Evolutionary conservation across 164 flowering plant genomes (phyloP).

Genomic region (Sedum album): DNA sequence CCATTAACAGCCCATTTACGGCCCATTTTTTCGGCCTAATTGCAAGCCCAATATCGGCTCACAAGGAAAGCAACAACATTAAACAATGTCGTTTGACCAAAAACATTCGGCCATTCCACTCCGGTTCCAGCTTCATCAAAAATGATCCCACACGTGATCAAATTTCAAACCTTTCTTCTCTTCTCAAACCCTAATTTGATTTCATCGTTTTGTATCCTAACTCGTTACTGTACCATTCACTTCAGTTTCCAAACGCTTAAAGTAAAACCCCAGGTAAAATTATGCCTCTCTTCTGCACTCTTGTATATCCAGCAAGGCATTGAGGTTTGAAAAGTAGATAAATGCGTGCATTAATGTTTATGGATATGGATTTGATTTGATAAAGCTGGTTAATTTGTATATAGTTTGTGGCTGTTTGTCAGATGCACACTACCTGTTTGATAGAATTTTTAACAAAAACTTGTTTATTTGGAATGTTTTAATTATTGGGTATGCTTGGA

Average conservation of each 20-base stretch:
- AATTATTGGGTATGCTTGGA: constrained; percentile 46
- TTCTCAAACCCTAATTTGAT: not conserved
- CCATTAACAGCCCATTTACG: too few species aligned
- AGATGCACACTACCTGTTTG: constrained; percentile 37
- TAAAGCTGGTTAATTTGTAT: constrained; percentile 35
- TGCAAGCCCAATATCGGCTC: too few species aligned
- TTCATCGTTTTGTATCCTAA: not conserved
- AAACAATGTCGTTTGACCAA: too few species aligned
- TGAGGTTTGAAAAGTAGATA: constrained; percentile 38
- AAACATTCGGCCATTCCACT: too few species aligned
- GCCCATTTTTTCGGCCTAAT: too few species aligned
- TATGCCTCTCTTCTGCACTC: constrained; percentile 30
- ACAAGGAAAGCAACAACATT: too few species aligned
- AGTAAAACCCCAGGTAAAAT: not conserved
- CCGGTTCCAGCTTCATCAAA: not conserved
- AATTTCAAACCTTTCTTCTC: too few species aligned
- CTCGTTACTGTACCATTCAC: constrained; percentile 12
- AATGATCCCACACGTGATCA: not conserved
- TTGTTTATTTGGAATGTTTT: constrained; percentile 45
- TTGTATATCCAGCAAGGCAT: constrained; percentile 24
- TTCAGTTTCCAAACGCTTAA: not conserved
- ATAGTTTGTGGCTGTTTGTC: constrained; percentile 21
- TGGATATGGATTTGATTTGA: constrained; percentile 18
- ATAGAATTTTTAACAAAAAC: constrained; percentile 35
- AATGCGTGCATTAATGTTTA: constrained; percentile 27